phyloP scores from a whole-genome alignment of 169 alveolate genomes.

The Plasmodium gaboni region DNA sequence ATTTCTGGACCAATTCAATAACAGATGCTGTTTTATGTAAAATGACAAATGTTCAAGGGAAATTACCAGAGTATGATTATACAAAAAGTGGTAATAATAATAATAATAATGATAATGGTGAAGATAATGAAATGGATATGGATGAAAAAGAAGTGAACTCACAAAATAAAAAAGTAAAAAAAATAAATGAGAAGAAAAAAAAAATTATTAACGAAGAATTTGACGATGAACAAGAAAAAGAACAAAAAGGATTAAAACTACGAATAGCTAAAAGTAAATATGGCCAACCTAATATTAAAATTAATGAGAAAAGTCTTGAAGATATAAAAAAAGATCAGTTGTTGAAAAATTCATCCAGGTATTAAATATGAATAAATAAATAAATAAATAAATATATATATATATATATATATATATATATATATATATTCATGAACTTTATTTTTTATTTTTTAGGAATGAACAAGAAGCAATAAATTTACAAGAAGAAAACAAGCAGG shows the following conservation, averaged over 20 bases:
- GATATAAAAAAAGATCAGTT: slow-evolving; percentile 79
- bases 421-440: not conserved
- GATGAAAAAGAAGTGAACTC: slow-evolving; percentile 1
- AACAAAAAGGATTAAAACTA: slow-evolving; percentile 50
- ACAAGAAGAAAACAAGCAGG: not conserved
- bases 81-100: slow-evolving; percentile 9
- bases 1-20: slow-evolving; percentile 69
- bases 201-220: slow-evolving; percentile 63
- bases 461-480: slow-evolving; percentile 12
- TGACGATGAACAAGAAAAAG: slow-evolving; percentile 69
- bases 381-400: not conserved
- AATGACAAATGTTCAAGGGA: slow-evolving; percentile 59
- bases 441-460: slow-evolving; percentile 17
- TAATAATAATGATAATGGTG: slow-evolving; percentile 1
- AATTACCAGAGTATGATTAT: slow-evolving; percentile 59
- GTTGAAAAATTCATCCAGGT: not conserved
- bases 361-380: not conserved
- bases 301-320: slow-evolving; percentile 83
- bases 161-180: slow-evolving; percentile 3
- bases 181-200: slow-evolving; percentile 20
- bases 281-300: slow-evolving; percentile 84
- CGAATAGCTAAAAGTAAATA: slow-evolving; percentile 82
- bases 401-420: not conserved
- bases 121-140: not conserved
- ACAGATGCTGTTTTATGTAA: slow-evolving; percentile 72